Percentiles rank a stretch among this genome's conserved stretches.
These are phyloP conservation scores for Penicillium sp. DNA, from an alignment of 2,329 filamentous ascomycete genomes.

Conservation along the genomic window DNA sequence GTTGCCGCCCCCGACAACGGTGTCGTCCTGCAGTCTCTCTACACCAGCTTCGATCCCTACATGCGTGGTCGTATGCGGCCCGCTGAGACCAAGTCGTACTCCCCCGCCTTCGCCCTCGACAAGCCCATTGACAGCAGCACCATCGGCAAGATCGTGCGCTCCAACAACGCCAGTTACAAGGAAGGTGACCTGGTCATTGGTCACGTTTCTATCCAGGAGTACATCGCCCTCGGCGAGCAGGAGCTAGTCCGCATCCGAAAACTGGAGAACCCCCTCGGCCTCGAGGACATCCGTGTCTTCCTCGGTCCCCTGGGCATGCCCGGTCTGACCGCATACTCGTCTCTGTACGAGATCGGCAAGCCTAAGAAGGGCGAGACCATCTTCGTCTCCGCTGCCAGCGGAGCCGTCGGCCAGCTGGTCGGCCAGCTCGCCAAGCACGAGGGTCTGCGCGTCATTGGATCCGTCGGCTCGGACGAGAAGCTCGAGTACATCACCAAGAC, in stretches of 20 bases:
- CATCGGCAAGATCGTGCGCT: conserved; percentile 70
- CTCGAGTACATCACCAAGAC: conserved; percentile 70
- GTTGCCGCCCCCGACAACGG: conserved; percentile 61
- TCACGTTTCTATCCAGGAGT: conserved; percentile 65
- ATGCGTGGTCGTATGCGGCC: conserved; percentile 76
- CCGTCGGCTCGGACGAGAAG: conserved; percentile 77
- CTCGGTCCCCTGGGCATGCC: conserved; percentile 77
- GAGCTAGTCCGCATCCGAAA: conserved; percentile 49
- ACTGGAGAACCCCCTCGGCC: conserved; percentile 64
- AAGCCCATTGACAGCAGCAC: conserved; percentile 64
- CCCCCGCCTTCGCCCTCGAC: conserved; percentile 60
- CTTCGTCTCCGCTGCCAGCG: conserved; percentile 75
- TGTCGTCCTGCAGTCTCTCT: conserved; percentile 68
- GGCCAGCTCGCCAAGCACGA: conserved; percentile 81
- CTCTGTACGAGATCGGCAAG: conserved; percentile 71
- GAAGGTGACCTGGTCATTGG: conserved; percentile 66
- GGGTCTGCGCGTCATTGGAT: conserved; percentile 75
- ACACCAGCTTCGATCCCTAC: conserved; percentile 80
- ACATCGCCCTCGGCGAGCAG: conserved; percentile 57
- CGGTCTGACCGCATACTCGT: conserved; percentile 72
- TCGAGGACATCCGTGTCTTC: conserved; percentile 57
- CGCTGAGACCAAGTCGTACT: conserved; percentile 65
- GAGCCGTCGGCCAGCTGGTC: conserved; percentile 79
- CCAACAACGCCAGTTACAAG: conserved; percentile 62
- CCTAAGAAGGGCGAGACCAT: conserved; percentile 78